These are phyloP conservation scores for Phyllostachys edulis DNA, from an alignment of 176 grass and related monocot species.

Conservation along the genomic window DNA sequence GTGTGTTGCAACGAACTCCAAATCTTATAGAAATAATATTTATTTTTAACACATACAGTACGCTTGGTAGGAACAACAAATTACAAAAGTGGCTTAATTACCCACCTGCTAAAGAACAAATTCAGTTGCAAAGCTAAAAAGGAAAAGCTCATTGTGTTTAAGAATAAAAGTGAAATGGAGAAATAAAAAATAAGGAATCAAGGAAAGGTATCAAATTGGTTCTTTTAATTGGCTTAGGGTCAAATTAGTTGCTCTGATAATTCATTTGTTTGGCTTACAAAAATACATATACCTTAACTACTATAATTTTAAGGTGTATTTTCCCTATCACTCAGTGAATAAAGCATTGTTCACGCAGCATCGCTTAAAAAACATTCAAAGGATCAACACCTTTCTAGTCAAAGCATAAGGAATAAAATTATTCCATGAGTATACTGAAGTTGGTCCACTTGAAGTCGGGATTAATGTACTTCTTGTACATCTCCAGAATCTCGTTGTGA, in stretches of 20 bases:
- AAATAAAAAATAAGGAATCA: constrained; percentile 3
- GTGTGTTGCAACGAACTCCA: too few species aligned
- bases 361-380: too few species aligned
- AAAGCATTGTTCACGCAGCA: not conserved
- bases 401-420: not conserved
- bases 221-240: not conserved
- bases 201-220: not conserved
- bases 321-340: not conserved
- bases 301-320: not conserved
- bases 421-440: too few species aligned
- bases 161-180: not conserved
- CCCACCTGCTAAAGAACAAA: too few species aligned
- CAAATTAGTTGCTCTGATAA: not conserved
- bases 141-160: too few species aligned
- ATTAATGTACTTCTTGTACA: constrained; percentile 60
- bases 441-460: constrained; percentile 59
- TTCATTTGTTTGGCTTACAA: not conserved
- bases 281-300: not conserved
- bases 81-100: too few species aligned
- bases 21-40: too few species aligned
- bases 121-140: too few species aligned
- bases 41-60: too few species aligned
- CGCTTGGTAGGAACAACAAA: too few species aligned
- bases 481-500: constrained; percentile 70
- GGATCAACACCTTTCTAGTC: not conserved